Base-by-base conservation (phyloP, 768 basidiomycete species). In the Agrocybe praecox region DNA sequence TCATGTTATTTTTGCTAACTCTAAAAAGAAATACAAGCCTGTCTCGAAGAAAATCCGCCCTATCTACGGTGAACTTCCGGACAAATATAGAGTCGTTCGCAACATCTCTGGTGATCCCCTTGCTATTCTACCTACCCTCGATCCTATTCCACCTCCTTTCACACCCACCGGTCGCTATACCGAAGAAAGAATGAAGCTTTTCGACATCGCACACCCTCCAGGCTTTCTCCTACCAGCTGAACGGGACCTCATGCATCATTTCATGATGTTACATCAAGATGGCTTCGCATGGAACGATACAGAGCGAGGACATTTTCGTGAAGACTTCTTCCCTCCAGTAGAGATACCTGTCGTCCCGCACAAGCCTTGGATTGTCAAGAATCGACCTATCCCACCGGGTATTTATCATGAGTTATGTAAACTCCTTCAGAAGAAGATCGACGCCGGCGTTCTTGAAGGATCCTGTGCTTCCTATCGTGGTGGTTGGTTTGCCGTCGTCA, bases 391-490 rank as follows among this genome's bases (percentile, higher is more conserved):
- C 6, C 69, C 71, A 0, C 71, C 64, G 26, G 62, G 61, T 40
- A 73, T 70, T 22, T 69, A 55, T 57, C 53, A 74, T 10, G 55
- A 74, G 49, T 69, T 80, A 15, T 60, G 60, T n/a, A 33, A 62
- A 4, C 49, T 77, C 0, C 66, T 79, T 3, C 64, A 67, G n/a
- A 55, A 64, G 1, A 80, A 80, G 55, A 68, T 80, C 4, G 64
- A 57, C 0, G 64, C 76, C 0, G 74, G 79, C 0, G 70, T 78
- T 0, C 79, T 78, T 47, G 71, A 81, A 60, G 71, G 68, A 0
- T 74, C 70, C 0, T 68, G 76, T 33, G 69, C 69, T 0, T 76
- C 75, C 0, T 81, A 81, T 26, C 62, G 72, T 0, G 74, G n/a
- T n/a, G n/a, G n/a, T n/a, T n/a, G n/a, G n/a, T n/a, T n/a, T n/a